These are phyloP conservation scores for Populus pruinosa DNA, from an alignment of 345 rosid genomes.

Conservation along the genomic window DNA sequence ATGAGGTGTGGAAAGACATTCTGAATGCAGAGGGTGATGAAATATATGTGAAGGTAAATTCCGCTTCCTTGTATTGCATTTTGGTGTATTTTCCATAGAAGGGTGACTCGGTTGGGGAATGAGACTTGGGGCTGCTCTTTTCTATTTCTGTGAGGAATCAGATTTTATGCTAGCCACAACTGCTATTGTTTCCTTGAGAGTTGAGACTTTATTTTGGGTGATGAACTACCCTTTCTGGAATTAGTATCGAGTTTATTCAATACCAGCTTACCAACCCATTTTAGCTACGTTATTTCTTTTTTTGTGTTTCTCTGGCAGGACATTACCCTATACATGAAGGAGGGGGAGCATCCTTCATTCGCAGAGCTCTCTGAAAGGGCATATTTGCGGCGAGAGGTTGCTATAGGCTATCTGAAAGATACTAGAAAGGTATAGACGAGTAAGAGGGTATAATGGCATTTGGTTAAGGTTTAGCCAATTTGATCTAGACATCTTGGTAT, in stretches of 20 bases:
- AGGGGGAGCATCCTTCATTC: constrained; percentile 84
- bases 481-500: neutral
- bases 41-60: constrained; percentile 77
- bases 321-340: constrained; percentile 67
- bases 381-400: constrained; percentile 70
- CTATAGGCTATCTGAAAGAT: constrained; percentile 79
- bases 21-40: constrained; percentile 93
- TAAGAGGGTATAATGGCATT: neutral
- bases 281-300: neutral
- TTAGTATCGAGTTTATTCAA: neutral
- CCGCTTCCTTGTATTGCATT: neutral
- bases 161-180: neutral
- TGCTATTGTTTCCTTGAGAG: neutral
- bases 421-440: constrained; percentile 47
- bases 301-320: constrained; percentile 44
- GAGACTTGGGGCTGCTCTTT: neutral
- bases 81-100: neutral
- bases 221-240: neutral
- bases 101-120: neutral
- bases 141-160: neutral
- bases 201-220: neutral
- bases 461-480: neutral
- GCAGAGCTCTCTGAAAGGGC: constrained; percentile 78
- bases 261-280: neutral
- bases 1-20: constrained; percentile 95